Evolutionary conservation across 106 monocot species (phyloP), one percentile per base, ranked within the genome.

Genomic region (Alisma plantagoaquatica): DNA sequence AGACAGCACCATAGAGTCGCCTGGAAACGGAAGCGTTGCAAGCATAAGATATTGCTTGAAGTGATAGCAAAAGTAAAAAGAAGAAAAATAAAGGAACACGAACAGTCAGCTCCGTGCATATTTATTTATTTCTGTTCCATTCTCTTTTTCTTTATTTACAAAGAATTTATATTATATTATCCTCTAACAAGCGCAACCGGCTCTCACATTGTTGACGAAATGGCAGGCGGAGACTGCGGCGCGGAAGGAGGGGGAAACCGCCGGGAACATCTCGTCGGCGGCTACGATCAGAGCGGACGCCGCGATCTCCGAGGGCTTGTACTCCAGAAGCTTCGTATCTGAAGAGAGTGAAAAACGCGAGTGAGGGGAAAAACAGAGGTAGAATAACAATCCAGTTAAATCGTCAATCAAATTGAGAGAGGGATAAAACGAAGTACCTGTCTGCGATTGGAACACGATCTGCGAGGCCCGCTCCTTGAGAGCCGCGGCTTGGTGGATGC

Each of bases 261-360:
- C 41, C n/a, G 87, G 83, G 48, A 54, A 80, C 27, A 84, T 52
- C 55, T 80, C 79, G 41, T 63, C 31, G 1, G 87, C 54, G 43
- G 87, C 94, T 27, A 71, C 67, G 61, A 94, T 77, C 10, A 94
- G 75, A 14, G 87, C 87, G 27, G 94, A 61, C 12, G 87, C 94
- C 30, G 87, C 83, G 29, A 73, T 43, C 46, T 65, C 44, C 6
- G 94, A 94, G 3, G 94, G 94, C 59, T 68, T 75, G 69, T 77
- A 84, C 57, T 80, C 80, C 43, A 81, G 56, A 52, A 77, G 61
- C 58, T 81, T 87, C 23, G 60, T 68, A 50, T 94, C 84, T 94
- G 66, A 20, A 3, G 50, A 41, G 18, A 44, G 8, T n/a, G 0
- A 14, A 15, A 14, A 26, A 33, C 25, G 2, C 3, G n/a, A n/a